Conservation (phyloP, 2,329 filamentous ascomycete species). For the Paramyrothecium roridum region DNA sequence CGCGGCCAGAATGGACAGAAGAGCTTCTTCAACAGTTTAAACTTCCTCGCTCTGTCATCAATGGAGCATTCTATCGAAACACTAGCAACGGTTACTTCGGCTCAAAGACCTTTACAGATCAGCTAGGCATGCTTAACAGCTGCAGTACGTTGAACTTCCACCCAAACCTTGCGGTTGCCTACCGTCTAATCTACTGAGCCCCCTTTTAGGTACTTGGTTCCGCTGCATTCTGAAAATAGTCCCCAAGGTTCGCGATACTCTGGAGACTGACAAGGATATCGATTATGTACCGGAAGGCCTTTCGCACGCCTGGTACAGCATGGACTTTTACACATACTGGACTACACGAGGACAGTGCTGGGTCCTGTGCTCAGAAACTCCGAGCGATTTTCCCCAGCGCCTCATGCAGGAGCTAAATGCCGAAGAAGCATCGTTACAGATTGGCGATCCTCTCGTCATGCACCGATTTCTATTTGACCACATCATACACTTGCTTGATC, state of each 20-base stretch:
- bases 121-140: not conserved
- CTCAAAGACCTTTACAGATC: not conserved
- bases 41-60: not conserved
- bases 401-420: not conserved
- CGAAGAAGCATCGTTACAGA: not conserved
- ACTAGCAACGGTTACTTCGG: not conserved
- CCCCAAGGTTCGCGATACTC: not conserved
- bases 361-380: not conserved
- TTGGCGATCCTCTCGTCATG: not conserved
- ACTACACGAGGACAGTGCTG: not conserved
- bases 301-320: not conserved
- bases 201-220: not conserved
- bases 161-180: not conserved
- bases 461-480: not conserved
- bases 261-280: not conserved
- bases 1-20: not conserved
- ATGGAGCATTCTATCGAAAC: not conserved
- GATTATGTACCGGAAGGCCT: not conserved
- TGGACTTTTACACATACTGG: slow-evolving; percentile 1
- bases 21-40: not conserved
- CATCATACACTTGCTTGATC: not conserved
- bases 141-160: not conserved
- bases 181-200: not conserved
- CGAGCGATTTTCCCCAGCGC: not conserved
- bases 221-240: not conserved